Evolutionary conservation across 129 eudicot species (phyloP).

Genomic region (Centrapalus pauciflorus): DNA sequence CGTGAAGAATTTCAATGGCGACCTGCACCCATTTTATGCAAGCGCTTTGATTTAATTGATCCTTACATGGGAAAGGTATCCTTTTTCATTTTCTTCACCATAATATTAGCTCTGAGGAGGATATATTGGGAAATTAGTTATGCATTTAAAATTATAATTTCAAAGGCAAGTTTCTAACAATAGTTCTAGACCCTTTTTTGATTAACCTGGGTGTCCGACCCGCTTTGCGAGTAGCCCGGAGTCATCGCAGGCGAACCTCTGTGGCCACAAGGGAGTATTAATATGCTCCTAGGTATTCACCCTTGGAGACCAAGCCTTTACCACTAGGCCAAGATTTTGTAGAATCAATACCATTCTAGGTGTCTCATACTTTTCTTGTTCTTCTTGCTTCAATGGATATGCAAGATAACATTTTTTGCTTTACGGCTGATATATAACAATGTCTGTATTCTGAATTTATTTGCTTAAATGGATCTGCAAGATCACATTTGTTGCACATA

Average conservation of each 20-base stretch:
- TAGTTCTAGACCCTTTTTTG: background rate
- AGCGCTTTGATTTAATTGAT: slow-evolving; percentile 88
- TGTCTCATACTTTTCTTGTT: too few relatives aligned
- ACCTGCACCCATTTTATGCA: slow-evolving; percentile 84
- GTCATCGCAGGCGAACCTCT: too few relatives aligned
- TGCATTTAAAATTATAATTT: background rate
- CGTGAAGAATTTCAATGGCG: slow-evolving; percentile 97
- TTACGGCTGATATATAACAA: background rate
- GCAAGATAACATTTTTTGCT: background rate
- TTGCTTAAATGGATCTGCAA: too few relatives aligned
- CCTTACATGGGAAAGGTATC: slow-evolving; percentile 95
- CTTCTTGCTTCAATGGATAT: background rate
- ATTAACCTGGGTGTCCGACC: too few relatives aligned
- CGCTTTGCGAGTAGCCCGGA: too few relatives aligned
- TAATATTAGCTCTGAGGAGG: background rate
- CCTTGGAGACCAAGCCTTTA: too few relatives aligned
- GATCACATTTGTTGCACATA: too few relatives aligned
- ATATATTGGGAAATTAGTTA: background rate
- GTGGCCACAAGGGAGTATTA: too few relatives aligned
- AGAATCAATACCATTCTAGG: too few relatives aligned
- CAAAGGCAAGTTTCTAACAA: background rate
- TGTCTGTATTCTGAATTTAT: background rate
- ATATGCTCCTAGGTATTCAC: too few relatives aligned
- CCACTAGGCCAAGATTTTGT: too few relatives aligned
- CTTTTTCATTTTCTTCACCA: background rate